Evolutionary conservation across 768 basidiomycete species (phyloP), one percentile per base, ranked within the genome.

Genomic region (Boletus rubescentipes): DNA sequence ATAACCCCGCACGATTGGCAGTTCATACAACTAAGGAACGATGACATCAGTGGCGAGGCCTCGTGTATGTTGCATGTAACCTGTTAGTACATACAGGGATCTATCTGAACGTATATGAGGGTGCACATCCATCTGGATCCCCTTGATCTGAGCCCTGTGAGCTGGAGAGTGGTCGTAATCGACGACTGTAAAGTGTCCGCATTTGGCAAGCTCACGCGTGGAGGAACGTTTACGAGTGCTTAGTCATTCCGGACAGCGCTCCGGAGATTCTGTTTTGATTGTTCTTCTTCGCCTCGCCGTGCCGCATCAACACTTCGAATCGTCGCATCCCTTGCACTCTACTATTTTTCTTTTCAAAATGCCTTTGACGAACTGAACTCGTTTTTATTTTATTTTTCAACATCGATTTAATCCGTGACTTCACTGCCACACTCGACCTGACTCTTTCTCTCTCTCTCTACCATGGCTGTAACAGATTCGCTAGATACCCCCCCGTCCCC

Each of bases 401-500:
- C 4, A 26, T n/a, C 26, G 26, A n/a, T 3, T 35, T 15, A 23
- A 35, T 20, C 47, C 26, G 3, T 30, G 16, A 1, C 12, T 15
- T 49, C 46, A 30, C n/a, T 21, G 20, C 31, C 40, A 34, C 37
- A 16, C 47, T 9, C 37, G 26, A 26, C 26, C 6, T 26, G 26
- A 26, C 26, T 26, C 15, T 46, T 32, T 16, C 63, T 64, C 10
- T 60, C 65, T 26, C 72, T 2, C 34, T 6, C 14, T n/a, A 3
- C 77, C 14, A 78, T 82, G 39, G 66, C 69, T 11, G 65, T 64
- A 31, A 73, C 76, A 36, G 75, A 74, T 63, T 72, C 43, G 51
- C 60, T 51, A 71, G 66, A 66, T 75, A 76, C 59, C 78, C 82
- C 9, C 6, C 83, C 84, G 2, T 81, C 80, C 5, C 71, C 72